phyloP scores from a whole-genome alignment of 2,329 filamentous ascomycete genomes.

The Amauroascus verrucosus region DNA sequence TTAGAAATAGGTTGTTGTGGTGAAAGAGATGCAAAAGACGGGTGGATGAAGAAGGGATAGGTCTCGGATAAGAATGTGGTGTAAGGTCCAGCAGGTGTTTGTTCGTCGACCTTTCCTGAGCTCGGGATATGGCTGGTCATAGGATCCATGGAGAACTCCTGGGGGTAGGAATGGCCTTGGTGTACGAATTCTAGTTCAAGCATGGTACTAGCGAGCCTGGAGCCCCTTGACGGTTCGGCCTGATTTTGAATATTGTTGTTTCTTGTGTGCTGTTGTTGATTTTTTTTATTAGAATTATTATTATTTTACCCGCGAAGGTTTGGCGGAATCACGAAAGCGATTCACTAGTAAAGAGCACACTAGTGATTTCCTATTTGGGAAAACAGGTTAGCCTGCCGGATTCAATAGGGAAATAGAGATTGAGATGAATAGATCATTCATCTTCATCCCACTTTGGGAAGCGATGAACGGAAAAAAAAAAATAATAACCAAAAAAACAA shows the following conservation, averaged over 20 bases:
- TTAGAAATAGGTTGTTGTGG: slow-evolving; percentile 11
- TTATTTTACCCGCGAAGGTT: not conserved
- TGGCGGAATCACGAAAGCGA: not conserved
- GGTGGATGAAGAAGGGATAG: slow-evolving; percentile 14
- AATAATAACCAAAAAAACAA: not conserved
- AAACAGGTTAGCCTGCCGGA: not conserved
- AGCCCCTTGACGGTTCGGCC: not conserved
- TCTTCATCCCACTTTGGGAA: too few species aligned
- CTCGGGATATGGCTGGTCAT: slow-evolving; percentile 8
- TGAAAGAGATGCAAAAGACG: slow-evolving; percentile 8
- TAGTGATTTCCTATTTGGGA: not conserved
- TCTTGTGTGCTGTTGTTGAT: too few species aligned
- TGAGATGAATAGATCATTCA: too few species aligned
- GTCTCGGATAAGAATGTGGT: slow-evolving; percentile 10
- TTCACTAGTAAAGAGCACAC: not conserved
- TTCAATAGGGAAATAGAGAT: not conserved
- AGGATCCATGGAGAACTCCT: slow-evolving; percentile 16
- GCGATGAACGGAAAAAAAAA: too few species aligned
- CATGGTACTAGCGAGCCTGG: slow-evolving; percentile 12
- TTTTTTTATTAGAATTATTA: too few species aligned
- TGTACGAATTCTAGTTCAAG: slow-evolving; percentile 16
- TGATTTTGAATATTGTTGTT: not conserved
- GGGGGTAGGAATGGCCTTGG: slow-evolving; percentile 16
- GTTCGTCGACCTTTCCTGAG: slow-evolving; percentile 10
- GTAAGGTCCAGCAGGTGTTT: slow-evolving; percentile 14